These are phyloP conservation scores for Neostapfia colusana DNA, from an alignment of 176 grass and related monocot species.

Conservation along the genomic window DNA sequence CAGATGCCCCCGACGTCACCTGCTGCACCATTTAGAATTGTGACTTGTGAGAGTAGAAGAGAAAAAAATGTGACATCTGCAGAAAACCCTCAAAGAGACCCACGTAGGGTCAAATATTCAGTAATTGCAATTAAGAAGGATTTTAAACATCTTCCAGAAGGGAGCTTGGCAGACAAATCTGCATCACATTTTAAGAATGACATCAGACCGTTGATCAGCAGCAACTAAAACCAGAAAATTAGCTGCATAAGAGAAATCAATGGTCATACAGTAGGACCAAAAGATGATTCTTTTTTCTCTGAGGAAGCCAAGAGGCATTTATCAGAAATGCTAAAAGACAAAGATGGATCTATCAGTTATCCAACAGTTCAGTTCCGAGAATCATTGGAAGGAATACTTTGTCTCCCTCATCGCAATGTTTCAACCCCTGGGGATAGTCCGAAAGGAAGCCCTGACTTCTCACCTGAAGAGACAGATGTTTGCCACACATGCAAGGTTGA, in stretches of 20 bases:
- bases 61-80: constrained; percentile 47
- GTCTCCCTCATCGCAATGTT: constrained; percentile 46
- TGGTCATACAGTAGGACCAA: constrained; percentile 14
- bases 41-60: constrained; percentile 59
- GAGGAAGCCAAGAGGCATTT: constrained; percentile 86
- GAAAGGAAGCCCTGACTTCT: constrained; percentile 19
- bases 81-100: constrained; percentile 46
- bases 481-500: constrained; percentile 29
- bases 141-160: constrained; percentile 31
- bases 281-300: constrained; percentile 61
- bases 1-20: too few relatives aligned
- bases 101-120: constrained; percentile 43
- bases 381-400: constrained; percentile 74
- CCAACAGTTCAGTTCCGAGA: constrained; percentile 40
- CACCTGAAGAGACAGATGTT: constrained; percentile 40
- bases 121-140: constrained; percentile 50
- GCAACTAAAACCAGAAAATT: constrained; percentile 36
- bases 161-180: constrained; percentile 48
- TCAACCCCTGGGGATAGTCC: constrained; percentile 45
- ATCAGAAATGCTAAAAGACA: constrained; percentile 65
- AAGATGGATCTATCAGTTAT: constrained; percentile 28
- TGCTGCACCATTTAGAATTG: constrained; percentile 64
- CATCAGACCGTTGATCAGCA: constrained; percentile 27
- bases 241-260: constrained; percentile 23
- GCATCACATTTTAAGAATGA: constrained; percentile 39